phyloP scores from a whole-genome alignment of 164 flowering plant genomes.

The grape (Vitis vinifera) region DNA sequence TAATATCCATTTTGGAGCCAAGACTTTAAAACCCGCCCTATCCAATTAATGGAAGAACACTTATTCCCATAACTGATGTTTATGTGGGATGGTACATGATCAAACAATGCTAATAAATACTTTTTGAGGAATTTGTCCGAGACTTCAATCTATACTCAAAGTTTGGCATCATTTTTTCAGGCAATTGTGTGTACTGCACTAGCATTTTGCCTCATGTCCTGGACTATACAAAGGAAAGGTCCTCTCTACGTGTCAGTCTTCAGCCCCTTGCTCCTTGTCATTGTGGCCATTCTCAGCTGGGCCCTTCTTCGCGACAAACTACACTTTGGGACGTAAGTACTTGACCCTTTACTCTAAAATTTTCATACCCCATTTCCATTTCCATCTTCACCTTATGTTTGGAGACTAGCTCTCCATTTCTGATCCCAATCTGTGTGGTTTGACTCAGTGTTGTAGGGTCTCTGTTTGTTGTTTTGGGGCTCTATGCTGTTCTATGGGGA shows the following conservation, averaged over 20 bases:
- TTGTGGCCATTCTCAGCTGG: slow-evolving; percentile 73
- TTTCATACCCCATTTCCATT: too few species aligned
- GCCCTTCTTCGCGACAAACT: slow-evolving; percentile 62
- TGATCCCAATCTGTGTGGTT: background rate
- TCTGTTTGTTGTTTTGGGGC: slow-evolving; percentile 62
- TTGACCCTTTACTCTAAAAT: background rate
- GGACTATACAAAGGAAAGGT: slow-evolving; percentile 76
- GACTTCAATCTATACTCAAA: too few species aligned
- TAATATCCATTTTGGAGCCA: too few species aligned
- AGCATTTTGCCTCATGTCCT: slow-evolving; percentile 54
- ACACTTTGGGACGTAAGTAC: slow-evolving; percentile 63
- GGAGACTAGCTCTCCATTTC: background rate
- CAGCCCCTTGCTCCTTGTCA: slow-evolving; percentile 67
- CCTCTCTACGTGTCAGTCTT: slow-evolving; percentile 82
- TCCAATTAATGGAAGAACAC: too few species aligned
- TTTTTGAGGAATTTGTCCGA: too few species aligned
- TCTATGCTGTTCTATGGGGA: slow-evolving; percentile 86
- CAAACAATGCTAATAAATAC: too few species aligned
- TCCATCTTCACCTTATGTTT: background rate
- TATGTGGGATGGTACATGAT: too few species aligned
- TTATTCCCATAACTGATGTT: too few species aligned
- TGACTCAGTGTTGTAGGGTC: slow-evolving; percentile 63
- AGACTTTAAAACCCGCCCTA: too few species aligned
- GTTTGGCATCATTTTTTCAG: slow-evolving; percentile 28
- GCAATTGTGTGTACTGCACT: slow-evolving; percentile 67